Conservation (phyloP, 2,329 filamentous ascomycete genomes). For the Colletotrichum sp. region DNA sequence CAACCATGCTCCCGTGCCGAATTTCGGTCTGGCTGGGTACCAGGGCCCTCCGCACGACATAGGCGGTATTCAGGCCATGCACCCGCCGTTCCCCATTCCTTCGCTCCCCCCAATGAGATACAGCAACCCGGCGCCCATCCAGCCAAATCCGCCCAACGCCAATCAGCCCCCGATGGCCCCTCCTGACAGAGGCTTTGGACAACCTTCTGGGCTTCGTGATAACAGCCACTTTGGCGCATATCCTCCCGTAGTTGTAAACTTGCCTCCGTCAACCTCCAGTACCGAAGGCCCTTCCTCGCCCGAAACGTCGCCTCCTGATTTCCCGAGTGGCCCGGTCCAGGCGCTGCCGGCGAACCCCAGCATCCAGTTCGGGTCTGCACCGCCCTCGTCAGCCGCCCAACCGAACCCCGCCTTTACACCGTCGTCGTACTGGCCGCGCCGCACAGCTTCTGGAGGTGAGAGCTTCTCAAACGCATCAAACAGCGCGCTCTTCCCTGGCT, state of each 20-base stretch:
- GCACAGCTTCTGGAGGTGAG: not conserved
- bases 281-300: not conserved
- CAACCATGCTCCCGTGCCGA: not conserved
- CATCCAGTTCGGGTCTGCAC: slow-evolving; percentile 22
- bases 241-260: not conserved
- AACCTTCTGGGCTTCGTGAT: not conserved
- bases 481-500: no score
- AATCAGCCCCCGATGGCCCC: not conserved
- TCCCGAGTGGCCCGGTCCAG: not conserved
- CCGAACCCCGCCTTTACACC: not conserved
- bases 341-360: not conserved
- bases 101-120: slow-evolving; percentile 5
- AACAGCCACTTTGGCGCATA: not conserved
- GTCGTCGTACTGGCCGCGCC: not conserved
- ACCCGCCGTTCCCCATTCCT: not conserved
- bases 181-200: not conserved
- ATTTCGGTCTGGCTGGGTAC: not conserved
- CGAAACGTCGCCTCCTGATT: not conserved
- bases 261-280: not conserved
- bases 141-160: not conserved
- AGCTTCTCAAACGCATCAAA: not conserved
- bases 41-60: not conserved
- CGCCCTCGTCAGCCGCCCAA: slow-evolving; percentile 7
- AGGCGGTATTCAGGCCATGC: not conserved
- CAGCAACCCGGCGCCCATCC: not conserved